Evolutionary conservation across 2,329 filamentous ascomycete species (phyloP).

Genomic region (Kalaharituber pfeilii): DNA sequence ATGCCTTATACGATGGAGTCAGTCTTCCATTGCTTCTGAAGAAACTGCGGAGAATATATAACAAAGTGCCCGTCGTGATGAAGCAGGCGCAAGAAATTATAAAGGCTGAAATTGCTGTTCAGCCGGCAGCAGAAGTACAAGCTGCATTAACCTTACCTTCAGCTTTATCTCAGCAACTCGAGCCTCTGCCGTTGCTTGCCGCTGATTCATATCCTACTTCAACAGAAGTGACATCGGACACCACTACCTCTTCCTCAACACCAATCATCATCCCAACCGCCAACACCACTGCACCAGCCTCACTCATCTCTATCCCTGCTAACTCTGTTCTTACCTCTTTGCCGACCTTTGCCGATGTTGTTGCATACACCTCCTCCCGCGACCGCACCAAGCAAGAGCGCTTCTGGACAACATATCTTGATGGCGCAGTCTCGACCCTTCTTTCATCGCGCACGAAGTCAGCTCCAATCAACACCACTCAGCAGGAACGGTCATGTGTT

Average conservation of each 20-base stretch:
- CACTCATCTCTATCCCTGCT: not conserved
- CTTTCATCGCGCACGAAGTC: constrained; percentile 3
- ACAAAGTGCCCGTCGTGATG: not conserved
- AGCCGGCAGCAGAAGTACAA: not conserved
- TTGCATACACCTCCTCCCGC: constrained; percentile 9
- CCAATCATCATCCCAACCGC: not conserved
- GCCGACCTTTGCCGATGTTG: constrained; percentile 3
- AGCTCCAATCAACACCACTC: constrained; percentile 4
- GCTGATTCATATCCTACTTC: no score
- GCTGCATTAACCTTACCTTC: not conserved
- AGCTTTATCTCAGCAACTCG: not conserved
- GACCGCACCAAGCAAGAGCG: constrained; percentile 14
- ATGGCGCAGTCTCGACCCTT: constrained; percentile 11
- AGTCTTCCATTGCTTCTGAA: constrained; percentile 50
- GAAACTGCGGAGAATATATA: constrained; percentile 33
- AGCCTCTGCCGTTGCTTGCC: not conserved
- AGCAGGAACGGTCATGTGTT: constrained; percentile 15
- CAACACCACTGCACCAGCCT: not conserved
- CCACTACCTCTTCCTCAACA: not conserved
- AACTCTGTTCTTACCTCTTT: no score
- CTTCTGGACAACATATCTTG: constrained; percentile 37
- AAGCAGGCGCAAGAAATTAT: not conserved
- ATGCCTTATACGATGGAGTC: constrained; percentile 75
- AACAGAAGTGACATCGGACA: no score
- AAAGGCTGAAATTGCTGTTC: not conserved